Evolutionary conservation across 2,329 filamentous ascomycete genomes (phyloP), one percentile per base, ranked within the genome.

Genomic region (Aureobasidium pullulans): DNA sequence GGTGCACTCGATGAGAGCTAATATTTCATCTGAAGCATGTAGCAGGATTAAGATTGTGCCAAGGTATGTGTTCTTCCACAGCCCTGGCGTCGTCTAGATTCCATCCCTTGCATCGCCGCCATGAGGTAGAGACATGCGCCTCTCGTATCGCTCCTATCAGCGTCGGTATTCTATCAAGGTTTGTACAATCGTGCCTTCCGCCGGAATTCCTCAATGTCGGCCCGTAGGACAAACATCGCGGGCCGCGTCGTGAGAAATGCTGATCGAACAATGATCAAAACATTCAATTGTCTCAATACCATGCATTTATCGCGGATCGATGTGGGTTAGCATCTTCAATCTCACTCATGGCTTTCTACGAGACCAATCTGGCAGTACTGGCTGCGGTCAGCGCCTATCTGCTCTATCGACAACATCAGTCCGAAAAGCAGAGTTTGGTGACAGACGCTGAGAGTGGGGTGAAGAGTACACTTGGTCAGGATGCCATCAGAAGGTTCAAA

Each of bases 401-500:
- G 23, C 61, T 64, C 31, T 61, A 57, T 29, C 62, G 63, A 19
- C 62, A 63, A 23, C 48, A 61, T n/a, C 53, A 61, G 16, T 47
- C 37, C 32, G 60, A 57, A 19, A 52, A 59, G 16, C 57, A 46
- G 9, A 39, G 40, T 23, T 57, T 60, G 23, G 47, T 44, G 9
- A 23, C 50, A 23, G 61, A 62, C 40, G 60, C 61, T 47, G 62
- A 64, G 44, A 66, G 65, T 57, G 63, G 66, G 52, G 66, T 64
- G 16, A 64, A 66, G 37, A 60, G 62, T 36, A 65, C 68, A 10
- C 64, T 70, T 42, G 62, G 62, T 42, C 65, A 70, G 42, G 67
- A 69, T 39, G 64, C 57, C 19, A 53, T 73, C 29, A 64, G 63
- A 34, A 71, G 70, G 46, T 71, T 77, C 61, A 77, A 77, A 65